Conservation (phyloP, 2,329 filamentous ascomycete species). For the Alternaria gansuensis region DNA sequence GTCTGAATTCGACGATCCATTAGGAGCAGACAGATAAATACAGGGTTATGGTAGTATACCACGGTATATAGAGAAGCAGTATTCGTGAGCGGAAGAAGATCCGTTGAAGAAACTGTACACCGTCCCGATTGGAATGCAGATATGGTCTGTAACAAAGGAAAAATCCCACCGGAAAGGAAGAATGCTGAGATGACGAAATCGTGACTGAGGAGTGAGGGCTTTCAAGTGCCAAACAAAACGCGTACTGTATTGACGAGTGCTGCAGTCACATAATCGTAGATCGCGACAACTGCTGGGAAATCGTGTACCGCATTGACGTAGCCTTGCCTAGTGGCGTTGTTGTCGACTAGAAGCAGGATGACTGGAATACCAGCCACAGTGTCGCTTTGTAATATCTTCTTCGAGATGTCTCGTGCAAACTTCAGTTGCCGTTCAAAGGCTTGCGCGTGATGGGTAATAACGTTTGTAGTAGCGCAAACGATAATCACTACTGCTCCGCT, state of each 20-base stretch:
- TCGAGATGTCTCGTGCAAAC: constrained; percentile 39
- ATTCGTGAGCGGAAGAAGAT: too few relatives aligned
- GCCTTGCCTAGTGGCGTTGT: constrained; percentile 20
- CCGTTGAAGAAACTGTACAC: background rate
- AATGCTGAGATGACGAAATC: background rate
- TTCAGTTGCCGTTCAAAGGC: constrained; percentile 45
- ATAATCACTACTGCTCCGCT: constrained; percentile 70
- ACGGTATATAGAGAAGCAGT: too few relatives aligned
- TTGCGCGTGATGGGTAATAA: constrained; percentile 31
- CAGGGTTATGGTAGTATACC: too few relatives aligned
- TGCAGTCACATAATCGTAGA: constrained; percentile 42
- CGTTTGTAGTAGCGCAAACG: constrained; percentile 46
- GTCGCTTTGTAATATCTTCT: constrained; percentile 26
- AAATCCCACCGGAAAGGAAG: background rate
- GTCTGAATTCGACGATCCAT: too few relatives aligned
- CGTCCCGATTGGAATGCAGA: background rate
- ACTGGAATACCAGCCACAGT: constrained; percentile 35
- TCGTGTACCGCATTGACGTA: constrained; percentile 38
- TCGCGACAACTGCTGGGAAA: constrained; percentile 41
- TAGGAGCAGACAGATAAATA: too few relatives aligned
- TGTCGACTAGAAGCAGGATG: constrained; percentile 41
- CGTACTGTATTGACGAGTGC: constrained; percentile 39
- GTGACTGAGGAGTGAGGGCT: rapidly evolving
- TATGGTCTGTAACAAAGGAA: background rate
- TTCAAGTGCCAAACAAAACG: constrained; percentile 38